phyloP scores from a whole-genome alignment of 306 rosid species.

The Gleditsia sinensis region DNA sequence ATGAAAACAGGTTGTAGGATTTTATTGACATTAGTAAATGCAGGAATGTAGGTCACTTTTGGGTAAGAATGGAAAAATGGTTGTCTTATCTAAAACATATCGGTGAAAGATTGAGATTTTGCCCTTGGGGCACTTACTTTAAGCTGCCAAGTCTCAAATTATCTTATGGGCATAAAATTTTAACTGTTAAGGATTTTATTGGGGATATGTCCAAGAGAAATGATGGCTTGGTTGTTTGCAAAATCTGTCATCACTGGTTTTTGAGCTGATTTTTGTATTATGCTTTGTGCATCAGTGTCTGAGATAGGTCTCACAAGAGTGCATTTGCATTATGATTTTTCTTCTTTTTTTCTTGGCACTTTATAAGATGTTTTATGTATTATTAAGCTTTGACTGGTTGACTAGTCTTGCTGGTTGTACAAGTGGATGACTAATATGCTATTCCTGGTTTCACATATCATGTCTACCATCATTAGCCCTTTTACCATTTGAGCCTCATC shows the following conservation, averaged over 20 bases:
- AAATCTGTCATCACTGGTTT: background rate
- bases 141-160: background rate
- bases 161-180: background rate
- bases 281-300: background rate
- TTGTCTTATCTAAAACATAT: background rate
- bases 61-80: slow-evolving; percentile 5
- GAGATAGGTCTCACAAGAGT: background rate
- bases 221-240: slow-evolving; percentile 7
- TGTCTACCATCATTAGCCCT: background rate
- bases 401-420: background rate
- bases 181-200: background rate
- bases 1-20: background rate
- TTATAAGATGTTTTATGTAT: background rate
- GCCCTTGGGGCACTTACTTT: too few species aligned
- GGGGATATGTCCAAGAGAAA: background rate
- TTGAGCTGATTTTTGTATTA: slow-evolving; percentile 14
- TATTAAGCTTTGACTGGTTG: background rate
- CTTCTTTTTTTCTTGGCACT: background rate
- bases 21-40: slow-evolving; percentile 3
- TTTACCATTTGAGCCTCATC: background rate
- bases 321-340: background rate
- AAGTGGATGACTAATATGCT: slow-evolving; percentile 12
- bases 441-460: background rate
- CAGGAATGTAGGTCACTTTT: background rate
- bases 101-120: background rate